These are phyloP conservation scores for Coprinopsis strossmayeri DNA, from an alignment of 768 basidiomycete species.

Conservation along the genomic window DNA sequence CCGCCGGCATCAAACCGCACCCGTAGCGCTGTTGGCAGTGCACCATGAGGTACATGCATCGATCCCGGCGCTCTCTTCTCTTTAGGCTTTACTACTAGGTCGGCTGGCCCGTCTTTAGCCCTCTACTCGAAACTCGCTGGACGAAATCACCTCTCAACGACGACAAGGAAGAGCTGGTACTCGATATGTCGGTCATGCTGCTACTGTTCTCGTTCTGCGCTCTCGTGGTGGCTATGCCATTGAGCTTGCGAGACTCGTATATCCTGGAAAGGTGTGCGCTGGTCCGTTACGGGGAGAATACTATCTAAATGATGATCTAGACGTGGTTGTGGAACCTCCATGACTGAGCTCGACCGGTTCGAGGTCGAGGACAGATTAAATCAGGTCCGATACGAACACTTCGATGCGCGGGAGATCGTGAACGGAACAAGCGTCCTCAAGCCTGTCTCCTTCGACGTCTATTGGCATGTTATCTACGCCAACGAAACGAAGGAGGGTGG, in stretches of 20 bases:
- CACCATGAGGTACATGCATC: no score
- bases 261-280: background rate
- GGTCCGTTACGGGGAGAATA: background rate
- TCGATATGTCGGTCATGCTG: background rate
- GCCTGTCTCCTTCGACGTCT: slow-evolving; percentile 20
- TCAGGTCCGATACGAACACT: background rate
- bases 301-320: background rate
- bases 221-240: background rate
- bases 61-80: no score
- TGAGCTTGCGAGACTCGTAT: background rate
- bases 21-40: no score
- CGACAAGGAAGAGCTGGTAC: background rate
- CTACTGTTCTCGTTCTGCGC: background rate
- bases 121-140: background rate
- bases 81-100: slow-evolving; percentile 5
- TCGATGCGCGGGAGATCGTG: background rate
- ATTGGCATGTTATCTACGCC: slow-evolving; percentile 25
- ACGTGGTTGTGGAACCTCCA: slow-evolving; percentile 2
- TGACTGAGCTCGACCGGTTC: background rate
- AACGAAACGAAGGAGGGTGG: slow-evolving; percentile 28
- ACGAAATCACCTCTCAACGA: background rate
- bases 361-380: slow-evolving; percentile 1
- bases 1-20: no score
- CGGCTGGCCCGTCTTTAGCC: slow-evolving; percentile 1
- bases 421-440: background rate